Conservation (phyloP, 192 early-diverging fungal species). For the Coemansia sp. region DNA sequence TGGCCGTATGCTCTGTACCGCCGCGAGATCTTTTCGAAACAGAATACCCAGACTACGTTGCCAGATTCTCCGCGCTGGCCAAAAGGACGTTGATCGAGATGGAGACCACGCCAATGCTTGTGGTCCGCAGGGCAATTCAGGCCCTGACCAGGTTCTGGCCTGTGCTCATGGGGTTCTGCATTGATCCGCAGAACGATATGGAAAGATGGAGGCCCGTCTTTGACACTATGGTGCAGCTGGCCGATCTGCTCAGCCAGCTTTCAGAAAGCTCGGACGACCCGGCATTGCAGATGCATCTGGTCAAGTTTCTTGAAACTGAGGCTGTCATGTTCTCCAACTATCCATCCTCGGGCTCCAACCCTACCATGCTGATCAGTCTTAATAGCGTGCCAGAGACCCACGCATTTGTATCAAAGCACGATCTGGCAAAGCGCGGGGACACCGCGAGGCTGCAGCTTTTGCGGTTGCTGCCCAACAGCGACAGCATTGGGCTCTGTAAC, state of each 20-base stretch:
- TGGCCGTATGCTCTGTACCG: slow-evolving; percentile 32
- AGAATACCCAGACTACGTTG: slow-evolving; percentile 27
- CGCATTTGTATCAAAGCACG: slow-evolving; percentile 24
- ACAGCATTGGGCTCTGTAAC: slow-evolving; percentile 45
- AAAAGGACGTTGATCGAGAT: slow-evolving; percentile 22
- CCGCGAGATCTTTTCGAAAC: slow-evolving; percentile 25
- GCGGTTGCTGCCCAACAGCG: slow-evolving; percentile 47
- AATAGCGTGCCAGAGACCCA: slow-evolving; percentile 26
- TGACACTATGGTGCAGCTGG: slow-evolving; percentile 26
- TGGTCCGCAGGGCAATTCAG: slow-evolving; percentile 45
- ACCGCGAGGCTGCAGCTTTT: slow-evolving; percentile 40
- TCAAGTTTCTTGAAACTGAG: slow-evolving; percentile 49
- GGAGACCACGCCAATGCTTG: slow-evolving; percentile 31
- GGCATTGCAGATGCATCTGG: slow-evolving; percentile 39
- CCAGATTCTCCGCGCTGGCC: slow-evolving; percentile 32
- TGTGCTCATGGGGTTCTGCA: slow-evolving; percentile 19
- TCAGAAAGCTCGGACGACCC: slow-evolving; percentile 38
- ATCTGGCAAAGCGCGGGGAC: slow-evolving; percentile 31
- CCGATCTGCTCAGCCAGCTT: slow-evolving; percentile 15
- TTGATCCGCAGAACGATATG: slow-evolving; percentile 3
- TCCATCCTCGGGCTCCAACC: not conserved
- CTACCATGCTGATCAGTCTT: slow-evolving; percentile 8
- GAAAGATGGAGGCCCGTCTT: slow-evolving; percentile 23
- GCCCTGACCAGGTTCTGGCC: slow-evolving; percentile 50
- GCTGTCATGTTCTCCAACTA: slow-evolving; percentile 30